These are phyloP conservation scores for Aspergillus pseudoterreus DNA, from an alignment of 2,329 filamentous ascomycete species.

Conservation along the genomic window DNA sequence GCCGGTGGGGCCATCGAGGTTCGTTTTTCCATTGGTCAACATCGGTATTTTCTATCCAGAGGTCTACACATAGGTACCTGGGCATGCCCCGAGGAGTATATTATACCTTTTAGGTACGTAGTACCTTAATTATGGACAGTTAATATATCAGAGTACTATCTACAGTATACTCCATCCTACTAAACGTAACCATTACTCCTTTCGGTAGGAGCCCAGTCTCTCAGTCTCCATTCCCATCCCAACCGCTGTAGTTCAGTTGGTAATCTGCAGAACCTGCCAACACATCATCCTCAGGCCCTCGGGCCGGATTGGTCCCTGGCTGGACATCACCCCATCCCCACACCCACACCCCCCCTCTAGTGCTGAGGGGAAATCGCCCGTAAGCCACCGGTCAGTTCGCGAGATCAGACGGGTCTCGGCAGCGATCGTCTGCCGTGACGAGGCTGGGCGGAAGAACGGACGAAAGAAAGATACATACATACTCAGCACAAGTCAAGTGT, in stretches of 20 bases:
- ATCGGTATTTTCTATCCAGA: too few relatives aligned
- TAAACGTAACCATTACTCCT: too few relatives aligned
- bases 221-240: constrained; percentile 1
- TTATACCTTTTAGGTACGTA: too few relatives aligned
- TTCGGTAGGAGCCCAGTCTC: background rate
- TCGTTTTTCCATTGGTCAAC: background rate
- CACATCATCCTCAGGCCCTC: constrained; percentile 15
- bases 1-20: constrained; percentile 15
- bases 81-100: too few relatives aligned
- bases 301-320: background rate
- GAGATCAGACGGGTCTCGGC: constrained; percentile 3
- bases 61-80: too few relatives aligned
- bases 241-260: constrained; percentile 13
- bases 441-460: background rate
- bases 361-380: background rate
- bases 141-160: too few relatives aligned
- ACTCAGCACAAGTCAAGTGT: background rate
- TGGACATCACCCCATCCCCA: too few relatives aligned
- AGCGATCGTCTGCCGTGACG: constrained; percentile 6
- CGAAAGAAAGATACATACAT: background rate
- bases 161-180: too few relatives aligned
- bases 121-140: background rate
- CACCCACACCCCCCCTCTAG: background rate
- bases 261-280: constrained; percentile 25
- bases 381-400: background rate